Evolutionary conservation across 495 filamentous ascomycete genomes (phyloP).

Genomic region (Jackrogersella minutella): DNA sequence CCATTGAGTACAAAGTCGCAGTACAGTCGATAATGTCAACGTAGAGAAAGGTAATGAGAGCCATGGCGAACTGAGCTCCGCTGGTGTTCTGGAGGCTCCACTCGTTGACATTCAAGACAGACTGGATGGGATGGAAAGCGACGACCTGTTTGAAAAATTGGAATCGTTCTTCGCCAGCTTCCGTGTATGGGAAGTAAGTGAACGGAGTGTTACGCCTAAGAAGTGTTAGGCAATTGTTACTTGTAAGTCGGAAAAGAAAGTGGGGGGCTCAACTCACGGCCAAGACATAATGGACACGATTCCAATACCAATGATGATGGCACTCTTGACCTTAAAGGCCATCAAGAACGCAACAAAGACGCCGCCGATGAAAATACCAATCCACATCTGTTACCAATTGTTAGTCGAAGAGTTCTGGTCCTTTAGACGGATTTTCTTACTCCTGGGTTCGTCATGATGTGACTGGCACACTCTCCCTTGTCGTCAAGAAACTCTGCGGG

Average conservation of each 20-base stretch:
- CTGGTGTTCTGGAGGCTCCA: conserved; percentile 66
- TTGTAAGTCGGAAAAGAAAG: background rate
- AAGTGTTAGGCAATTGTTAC: conserved; percentile 26
- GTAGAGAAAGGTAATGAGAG: conserved; percentile 85
- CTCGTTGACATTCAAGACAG: conserved; percentile 68
- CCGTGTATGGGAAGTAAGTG: conserved; percentile 79
- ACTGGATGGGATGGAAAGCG: conserved; percentile 77
- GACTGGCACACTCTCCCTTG: conserved; percentile 48
- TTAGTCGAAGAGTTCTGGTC: conserved; percentile 23
- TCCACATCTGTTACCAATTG: conserved; percentile 64
- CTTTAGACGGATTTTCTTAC: conserved; percentile 39
- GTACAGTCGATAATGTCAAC: conserved; percentile 79
- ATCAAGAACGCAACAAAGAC: conserved; percentile 78
- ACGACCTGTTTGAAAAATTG: conserved; percentile 82
- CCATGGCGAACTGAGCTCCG: conserved; percentile 71
- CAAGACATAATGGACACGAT: conserved; percentile 83
- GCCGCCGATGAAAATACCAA: conserved; percentile 81
- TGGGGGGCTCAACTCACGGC: conserved; percentile 65
- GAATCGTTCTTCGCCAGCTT: conserved; percentile 69
- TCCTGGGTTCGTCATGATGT: conserved; percentile 74
- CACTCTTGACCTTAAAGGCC: conserved; percentile 81
- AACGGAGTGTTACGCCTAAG: conserved; percentile 68
- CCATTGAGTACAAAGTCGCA: conserved; percentile 80
- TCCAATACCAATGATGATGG: conserved; percentile 82
- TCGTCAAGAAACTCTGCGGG: conserved; percentile 49